A percentile compares a stretch with the other conserved stretches of the same genome.
Evolutionary conservation across 208 protist genomes (phyloP).

Genomic region (Trypanosoma scelopori): DNA sequence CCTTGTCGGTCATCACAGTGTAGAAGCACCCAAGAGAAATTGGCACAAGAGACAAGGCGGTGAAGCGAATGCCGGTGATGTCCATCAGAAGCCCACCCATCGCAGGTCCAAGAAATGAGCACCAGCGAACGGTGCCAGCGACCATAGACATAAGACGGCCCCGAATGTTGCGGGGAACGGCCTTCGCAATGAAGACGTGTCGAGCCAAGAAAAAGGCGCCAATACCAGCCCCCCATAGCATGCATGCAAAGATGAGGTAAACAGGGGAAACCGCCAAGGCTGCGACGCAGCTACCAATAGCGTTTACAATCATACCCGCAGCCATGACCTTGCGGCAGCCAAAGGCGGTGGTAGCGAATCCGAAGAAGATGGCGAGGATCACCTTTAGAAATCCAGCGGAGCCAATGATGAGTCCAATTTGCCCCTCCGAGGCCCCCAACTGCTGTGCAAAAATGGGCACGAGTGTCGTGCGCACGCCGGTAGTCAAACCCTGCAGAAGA

Average conservation of each 20-base stretch:
- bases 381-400: conserved; percentile 17
- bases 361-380: conserved; percentile 12
- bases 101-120: conserved; percentile 12
- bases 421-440: conserved; percentile 10
- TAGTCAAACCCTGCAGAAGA: conserved; percentile 11
- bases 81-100: conserved; percentile 9
- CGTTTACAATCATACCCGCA: conserved; percentile 14
- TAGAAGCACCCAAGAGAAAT: conserved; percentile 9
- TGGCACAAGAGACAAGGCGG: conserved; percentile 15
- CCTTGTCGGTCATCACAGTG: not conserved
- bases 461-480: conserved; percentile 14
- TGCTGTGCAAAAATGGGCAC: conserved; percentile 18
- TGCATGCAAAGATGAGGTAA: conserved; percentile 7
- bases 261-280: not conserved
- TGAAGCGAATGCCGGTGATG: not conserved
- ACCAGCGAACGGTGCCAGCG: conserved; percentile 16
- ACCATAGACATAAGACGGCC: conserved; percentile 25
- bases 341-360: conserved; percentile 9
- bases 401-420: conserved; percentile 20
- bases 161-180: conserved; percentile 17
- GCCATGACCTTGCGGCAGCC: conserved; percentile 12
- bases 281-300: conserved; percentile 9
- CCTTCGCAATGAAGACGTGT: conserved; percentile 23
- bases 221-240: conserved; percentile 19
- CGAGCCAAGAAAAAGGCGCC: conserved; percentile 16